phyloP scores from a whole-genome alignment of 352 stramenopile species.

The Globisporangium iwayamae region DNA sequence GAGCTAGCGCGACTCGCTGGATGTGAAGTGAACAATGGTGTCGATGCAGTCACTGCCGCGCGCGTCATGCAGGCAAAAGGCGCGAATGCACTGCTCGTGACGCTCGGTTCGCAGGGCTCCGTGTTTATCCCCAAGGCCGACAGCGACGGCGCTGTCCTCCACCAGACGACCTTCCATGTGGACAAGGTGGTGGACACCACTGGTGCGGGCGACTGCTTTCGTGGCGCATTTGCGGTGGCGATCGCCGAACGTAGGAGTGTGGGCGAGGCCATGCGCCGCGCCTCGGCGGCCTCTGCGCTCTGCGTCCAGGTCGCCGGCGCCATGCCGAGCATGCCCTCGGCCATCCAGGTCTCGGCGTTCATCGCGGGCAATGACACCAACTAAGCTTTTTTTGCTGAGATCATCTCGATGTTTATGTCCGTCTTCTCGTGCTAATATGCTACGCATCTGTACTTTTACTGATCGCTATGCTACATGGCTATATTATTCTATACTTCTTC shows the following conservation, averaged over 20 bases:
- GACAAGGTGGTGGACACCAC: conserved; percentile 76
- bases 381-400: neutral
- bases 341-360: conserved; percentile 28
- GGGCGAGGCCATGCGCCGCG: conserved; percentile 48
- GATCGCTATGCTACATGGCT: too few relatives aligned
- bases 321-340: conserved; percentile 63
- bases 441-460: neutral
- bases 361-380: conserved; percentile 15
- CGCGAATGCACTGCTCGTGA: conserved; percentile 59
- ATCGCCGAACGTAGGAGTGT: conserved; percentile 44
- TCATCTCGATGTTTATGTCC: neutral
- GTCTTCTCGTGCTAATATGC: neutral
- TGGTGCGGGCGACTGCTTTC: conserved; percentile 77
- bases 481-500: neutral
- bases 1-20: conserved; percentile 54
- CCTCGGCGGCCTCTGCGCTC: conserved; percentile 55
- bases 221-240: conserved; percentile 60
- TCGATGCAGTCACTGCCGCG: conserved; percentile 50
- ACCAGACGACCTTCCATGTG: conserved; percentile 49
- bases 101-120: conserved; percentile 58
- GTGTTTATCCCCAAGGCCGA: conserved; percentile 48
- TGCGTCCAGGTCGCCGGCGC: conserved; percentile 65
- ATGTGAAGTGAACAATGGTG: conserved; percentile 34
- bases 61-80: conserved; percentile 43
- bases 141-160: conserved; percentile 24